Evolutionary conservation across 2,329 filamentous ascomycete species (phyloP).

Genomic region (Rhinocladiella mackenziei): DNA sequence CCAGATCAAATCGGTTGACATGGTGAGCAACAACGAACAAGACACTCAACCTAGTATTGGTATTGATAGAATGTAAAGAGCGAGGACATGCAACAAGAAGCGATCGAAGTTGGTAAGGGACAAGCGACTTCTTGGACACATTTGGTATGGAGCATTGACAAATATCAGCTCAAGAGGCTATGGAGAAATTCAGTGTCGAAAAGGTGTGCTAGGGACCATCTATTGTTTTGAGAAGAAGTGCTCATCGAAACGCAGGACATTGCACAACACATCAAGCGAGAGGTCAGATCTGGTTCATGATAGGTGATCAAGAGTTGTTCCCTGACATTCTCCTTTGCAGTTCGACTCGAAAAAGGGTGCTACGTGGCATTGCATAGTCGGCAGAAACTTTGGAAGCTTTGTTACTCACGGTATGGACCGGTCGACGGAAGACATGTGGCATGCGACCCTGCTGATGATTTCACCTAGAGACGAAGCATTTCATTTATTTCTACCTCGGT

Average conservation of each 20-base stretch:
- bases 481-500: constrained; percentile 99
- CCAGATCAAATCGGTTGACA: constrained; percentile 96
- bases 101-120: constrained; percentile 83
- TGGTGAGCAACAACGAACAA: constrained; percentile 56
- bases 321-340: constrained; percentile 46
- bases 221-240: neutral
- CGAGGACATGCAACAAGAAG: constrained; percentile 95
- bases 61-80: constrained; percentile 55
- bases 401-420: constrained; percentile 79
- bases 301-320: constrained; percentile 13
- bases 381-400: constrained; percentile 97
- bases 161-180: constrained; percentile 61
- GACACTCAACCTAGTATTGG: constrained; percentile 11
- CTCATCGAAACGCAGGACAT: constrained; percentile 66
- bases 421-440: neutral
- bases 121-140: neutral
- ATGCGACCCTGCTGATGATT: neutral
- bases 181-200: constrained; percentile 68
- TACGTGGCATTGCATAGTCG: constrained; percentile 99
- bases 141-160: constrained; percentile 2
- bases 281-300: constrained; percentile 52
- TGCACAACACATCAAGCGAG: constrained; percentile 91
- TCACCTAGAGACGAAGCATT: constrained; percentile 87
- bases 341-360: constrained; percentile 96
- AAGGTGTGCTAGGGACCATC: constrained; percentile 51